phyloP scores from a whole-genome alignment of 1,284 basidiomycete species.

The Fistulina hepatica region DNA sequence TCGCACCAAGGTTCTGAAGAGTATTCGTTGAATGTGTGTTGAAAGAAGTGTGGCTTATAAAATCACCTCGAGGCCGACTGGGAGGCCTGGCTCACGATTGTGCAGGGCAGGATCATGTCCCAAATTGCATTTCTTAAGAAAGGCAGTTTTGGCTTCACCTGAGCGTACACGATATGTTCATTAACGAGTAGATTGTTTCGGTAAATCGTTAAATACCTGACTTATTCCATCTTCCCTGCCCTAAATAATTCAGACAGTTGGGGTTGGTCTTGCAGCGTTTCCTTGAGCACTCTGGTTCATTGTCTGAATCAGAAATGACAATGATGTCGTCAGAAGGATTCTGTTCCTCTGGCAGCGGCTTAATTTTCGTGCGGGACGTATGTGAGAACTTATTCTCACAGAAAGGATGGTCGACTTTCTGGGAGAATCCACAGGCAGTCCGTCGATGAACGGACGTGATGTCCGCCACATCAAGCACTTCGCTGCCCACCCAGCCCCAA shows the following conservation, averaged over 20 bases:
- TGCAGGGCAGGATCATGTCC: slow-evolving; percentile 39
- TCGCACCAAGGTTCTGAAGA: slow-evolving; percentile 79
- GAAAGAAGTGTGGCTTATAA: slow-evolving; percentile 1
- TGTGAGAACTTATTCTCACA: slow-evolving; percentile 44
- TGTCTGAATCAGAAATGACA: slow-evolving; percentile 57
- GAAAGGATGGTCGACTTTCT: slow-evolving; percentile 34
- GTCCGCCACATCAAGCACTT: slow-evolving; percentile 39
- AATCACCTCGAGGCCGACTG: slow-evolving; percentile 70
- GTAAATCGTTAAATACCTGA: slow-evolving; percentile 32
- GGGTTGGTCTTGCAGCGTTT: slow-evolving; percentile 65
- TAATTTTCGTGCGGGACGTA: slow-evolving; percentile 9
- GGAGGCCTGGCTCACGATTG: slow-evolving; percentile 42
- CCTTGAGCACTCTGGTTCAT: slow-evolving; percentile 38
- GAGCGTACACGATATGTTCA: too few species aligned
- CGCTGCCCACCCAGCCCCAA: slow-evolving; percentile 73
- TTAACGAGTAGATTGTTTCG: not conserved
- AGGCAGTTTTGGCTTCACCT: slow-evolving; percentile 44
- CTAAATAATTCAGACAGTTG: slow-evolving; percentile 77
- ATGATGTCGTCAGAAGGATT: slow-evolving; percentile 55
- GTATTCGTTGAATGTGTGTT: slow-evolving; percentile 7
- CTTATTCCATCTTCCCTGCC: slow-evolving; percentile 67
- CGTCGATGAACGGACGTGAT: slow-evolving; percentile 58
- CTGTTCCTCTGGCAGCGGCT: slow-evolving; percentile 18
- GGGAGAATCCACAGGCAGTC: slow-evolving; percentile 56
- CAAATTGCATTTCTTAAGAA: slow-evolving; percentile 41